A percentile compares a stretch with the other conserved stretches of the same genome.
These are phyloP conservation scores for Pseudoneurospora amorphoporcata DNA, from an alignment of 495 filamentous ascomycete genomes.

Conservation along the genomic window DNA sequence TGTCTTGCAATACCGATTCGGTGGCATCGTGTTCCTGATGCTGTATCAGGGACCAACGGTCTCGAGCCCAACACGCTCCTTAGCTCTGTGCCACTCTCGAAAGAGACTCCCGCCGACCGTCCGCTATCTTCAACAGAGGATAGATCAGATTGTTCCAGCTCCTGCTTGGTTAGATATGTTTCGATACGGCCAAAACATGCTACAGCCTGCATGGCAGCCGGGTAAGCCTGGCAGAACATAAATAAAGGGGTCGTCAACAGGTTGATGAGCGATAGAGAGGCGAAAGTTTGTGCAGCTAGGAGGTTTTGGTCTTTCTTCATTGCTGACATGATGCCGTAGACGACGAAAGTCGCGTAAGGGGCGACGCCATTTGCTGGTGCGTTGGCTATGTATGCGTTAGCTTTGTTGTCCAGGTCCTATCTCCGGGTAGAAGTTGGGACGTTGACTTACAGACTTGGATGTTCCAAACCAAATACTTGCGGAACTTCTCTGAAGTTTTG, in stretches of 20 bases:
- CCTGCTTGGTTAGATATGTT: constrained; percentile 18
- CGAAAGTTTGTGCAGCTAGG: constrained; percentile 39
- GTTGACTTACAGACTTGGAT: constrained; percentile 9
- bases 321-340: constrained; percentile 18
- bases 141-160: not conserved
- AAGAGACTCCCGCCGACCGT: not conserved
- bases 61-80: not conserved
- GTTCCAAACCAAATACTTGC: constrained; percentile 31
- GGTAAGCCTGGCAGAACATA: constrained; percentile 43
- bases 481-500: constrained; percentile 43
- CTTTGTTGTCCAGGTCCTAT: not conserved
- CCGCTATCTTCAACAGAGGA: not conserved
- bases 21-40: not conserved
- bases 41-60: not conserved
- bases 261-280: constrained; percentile 46
- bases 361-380: constrained; percentile 32
- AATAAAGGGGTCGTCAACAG: constrained; percentile 45
- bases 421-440: not conserved
- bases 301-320: constrained; percentile 20
- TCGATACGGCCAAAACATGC: constrained; percentile 51
- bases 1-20: not conserved
- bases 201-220: constrained; percentile 38
- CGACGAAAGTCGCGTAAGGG: constrained; percentile 17
- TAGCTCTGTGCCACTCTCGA: not conserved
- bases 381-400: not conserved